Percentiles rank a stretch among this genome's conserved stretches.
phyloP scores from a whole-genome alignment of 140 eudicot species.

The Artemisia princeps region DNA sequence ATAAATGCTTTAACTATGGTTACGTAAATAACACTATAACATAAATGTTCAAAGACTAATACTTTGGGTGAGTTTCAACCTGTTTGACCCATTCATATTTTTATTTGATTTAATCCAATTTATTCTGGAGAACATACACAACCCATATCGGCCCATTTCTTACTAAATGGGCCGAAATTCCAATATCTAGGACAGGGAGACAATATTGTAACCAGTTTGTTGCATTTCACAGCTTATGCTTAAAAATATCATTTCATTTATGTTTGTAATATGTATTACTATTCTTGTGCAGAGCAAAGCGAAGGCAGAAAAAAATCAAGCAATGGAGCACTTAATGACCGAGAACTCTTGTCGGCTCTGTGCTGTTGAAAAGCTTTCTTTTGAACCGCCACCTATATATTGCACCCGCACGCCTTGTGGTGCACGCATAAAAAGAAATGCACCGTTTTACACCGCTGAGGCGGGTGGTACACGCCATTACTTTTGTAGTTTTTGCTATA shows the following conservation, averaged over 20 bases:
- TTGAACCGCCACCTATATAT: conserved; percentile 95
- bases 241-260: not conserved
- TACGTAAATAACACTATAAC: not conserved
- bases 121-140: not conserved
- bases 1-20: not conserved
- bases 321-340: conserved; percentile 75
- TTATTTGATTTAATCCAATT: not conserved
- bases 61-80: conserved; percentile 9
- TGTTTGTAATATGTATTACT: conserved; percentile 13
- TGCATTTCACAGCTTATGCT: not conserved
- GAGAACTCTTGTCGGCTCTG: conserved; percentile 94
- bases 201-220: not conserved
- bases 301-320: conserved; percentile 86
- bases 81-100: not conserved
- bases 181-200: not conserved
- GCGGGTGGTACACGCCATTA: conserved; percentile 76
- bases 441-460: conserved; percentile 74
- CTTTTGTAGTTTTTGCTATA: conserved; percentile 78
- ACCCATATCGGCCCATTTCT: not conserved
- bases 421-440: conserved; percentile 83
- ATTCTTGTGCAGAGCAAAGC: conserved; percentile 69
- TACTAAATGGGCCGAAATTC: not conserved
- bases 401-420: conserved; percentile 84
- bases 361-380: conserved; percentile 91
- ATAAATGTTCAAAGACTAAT: not conserved